Conservation (phyloP, 441 rosid species). For the Codiaeum variegatum region DNA sequence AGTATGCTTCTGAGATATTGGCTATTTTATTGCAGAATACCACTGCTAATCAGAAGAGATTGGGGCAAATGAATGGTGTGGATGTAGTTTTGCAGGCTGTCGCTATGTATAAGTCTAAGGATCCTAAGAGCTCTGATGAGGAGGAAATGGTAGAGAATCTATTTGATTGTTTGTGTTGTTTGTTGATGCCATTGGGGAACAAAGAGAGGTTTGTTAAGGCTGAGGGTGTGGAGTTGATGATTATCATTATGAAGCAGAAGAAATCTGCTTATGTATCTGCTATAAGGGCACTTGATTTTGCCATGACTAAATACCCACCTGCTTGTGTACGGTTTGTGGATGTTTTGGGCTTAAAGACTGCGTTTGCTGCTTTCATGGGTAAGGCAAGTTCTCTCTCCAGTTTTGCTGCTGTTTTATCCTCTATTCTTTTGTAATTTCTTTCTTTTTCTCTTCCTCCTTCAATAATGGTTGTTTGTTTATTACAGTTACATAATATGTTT, state of each 20-base stretch:
- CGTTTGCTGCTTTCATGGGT: constrained; percentile 98
- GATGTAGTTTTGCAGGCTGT: constrained; percentile 91
- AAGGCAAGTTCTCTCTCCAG: constrained; percentile 72
- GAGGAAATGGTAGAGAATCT: constrained; percentile 98
- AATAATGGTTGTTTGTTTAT: background rate
- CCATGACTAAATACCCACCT: constrained; percentile 95
- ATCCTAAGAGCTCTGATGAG: constrained; percentile 85
- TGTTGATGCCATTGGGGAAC: constrained; percentile 96
- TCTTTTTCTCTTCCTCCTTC: background rate
- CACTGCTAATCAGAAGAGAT: constrained; percentile 72
- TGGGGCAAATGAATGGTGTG: constrained; percentile 95
- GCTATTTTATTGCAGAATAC: constrained; percentile 87
- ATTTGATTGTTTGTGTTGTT: constrained; percentile 81
- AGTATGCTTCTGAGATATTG: constrained; percentile 88
- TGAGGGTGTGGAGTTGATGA: constrained; percentile 97
- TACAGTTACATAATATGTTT: background rate
- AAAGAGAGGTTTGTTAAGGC: constrained; percentile 96
- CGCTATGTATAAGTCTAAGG: constrained; percentile 87
- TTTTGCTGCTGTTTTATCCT: constrained; percentile 1
- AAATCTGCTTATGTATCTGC: constrained; percentile 94
- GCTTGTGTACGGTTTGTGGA: constrained; percentile 95
- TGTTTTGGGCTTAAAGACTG: constrained; percentile 92
- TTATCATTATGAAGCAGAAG: constrained; percentile 96
- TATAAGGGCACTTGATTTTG: constrained; percentile 84
- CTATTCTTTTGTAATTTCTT: background rate